Conservation (phyloP, 2,329 filamentous ascomycete genomes). For the Claviceps quebecensis region DNA sequence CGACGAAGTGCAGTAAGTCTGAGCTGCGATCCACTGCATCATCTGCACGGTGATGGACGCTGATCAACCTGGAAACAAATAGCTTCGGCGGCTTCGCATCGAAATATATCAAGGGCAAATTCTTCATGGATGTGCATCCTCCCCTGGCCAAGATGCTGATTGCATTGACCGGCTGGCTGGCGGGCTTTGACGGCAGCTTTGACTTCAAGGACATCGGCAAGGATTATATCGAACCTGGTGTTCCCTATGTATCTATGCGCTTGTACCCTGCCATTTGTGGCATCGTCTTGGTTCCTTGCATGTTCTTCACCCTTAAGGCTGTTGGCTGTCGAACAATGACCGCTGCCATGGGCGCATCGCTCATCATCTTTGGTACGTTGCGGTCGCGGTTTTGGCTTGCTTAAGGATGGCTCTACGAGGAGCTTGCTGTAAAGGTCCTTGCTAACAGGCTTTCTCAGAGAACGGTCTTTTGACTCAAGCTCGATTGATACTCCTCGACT, state of each 20-base stretch:
- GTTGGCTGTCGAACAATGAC: conserved; percentile 78
- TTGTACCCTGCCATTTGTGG: conserved; percentile 82
- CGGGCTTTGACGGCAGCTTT: conserved; percentile 88
- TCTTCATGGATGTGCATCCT: conserved; percentile 99
- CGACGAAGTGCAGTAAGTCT: conserved; percentile 90
- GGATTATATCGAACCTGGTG: conserved; percentile 86
- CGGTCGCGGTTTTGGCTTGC: not conserved
- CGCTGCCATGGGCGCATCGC: conserved; percentile 64
- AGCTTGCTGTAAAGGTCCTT: not conserved
- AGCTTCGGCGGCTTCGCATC: conserved; percentile 96
- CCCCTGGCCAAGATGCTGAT: conserved; percentile 94
- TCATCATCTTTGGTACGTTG: conserved; percentile 78
- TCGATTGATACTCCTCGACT: conserved; percentile 88
- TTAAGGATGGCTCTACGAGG: not conserved
- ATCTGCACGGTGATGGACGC: not conserved
- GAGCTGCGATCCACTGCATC: not conserved
- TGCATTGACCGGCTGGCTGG: conserved; percentile 85
- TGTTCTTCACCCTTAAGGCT: conserved; percentile 90
- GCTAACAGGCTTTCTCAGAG: conserved; percentile 40
- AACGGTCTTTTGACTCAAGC: conserved; percentile 93
- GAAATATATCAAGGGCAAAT: conserved; percentile 98
- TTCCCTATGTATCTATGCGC: conserved; percentile 97
- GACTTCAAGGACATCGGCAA: conserved; percentile 99
- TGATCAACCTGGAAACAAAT: conserved; percentile 3
- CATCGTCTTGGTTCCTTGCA: conserved; percentile 74